Conservation (phyloP, 1,284 basidiomycete species). For the Fomes fomentarius region DNA sequence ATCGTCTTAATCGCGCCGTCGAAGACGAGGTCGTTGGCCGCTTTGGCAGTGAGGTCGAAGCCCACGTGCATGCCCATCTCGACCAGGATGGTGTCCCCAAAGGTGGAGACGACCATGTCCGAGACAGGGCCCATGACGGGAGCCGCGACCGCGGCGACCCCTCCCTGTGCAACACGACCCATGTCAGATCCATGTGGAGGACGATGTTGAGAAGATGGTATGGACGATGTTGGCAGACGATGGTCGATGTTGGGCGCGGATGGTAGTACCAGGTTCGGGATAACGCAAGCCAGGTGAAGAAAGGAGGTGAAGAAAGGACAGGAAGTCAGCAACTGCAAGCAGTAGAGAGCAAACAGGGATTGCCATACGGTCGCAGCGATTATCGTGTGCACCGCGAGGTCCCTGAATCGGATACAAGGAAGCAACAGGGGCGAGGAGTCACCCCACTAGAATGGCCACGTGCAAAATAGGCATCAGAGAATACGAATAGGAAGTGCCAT, state of each 20-base stretch:
- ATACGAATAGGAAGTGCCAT: background rate
- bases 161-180: slow-evolving; percentile 45
- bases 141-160: slow-evolving; percentile 58
- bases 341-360: background rate
- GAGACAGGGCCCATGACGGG: slow-evolving; percentile 59
- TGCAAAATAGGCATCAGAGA: background rate
- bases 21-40: slow-evolving; percentile 58
- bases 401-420: slow-evolving; percentile 68
- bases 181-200: background rate
- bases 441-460: slow-evolving; percentile 49
- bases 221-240: too few species aligned
- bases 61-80: slow-evolving; percentile 57
- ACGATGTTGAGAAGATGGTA: background rate
- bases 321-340: slow-evolving; percentile 6
- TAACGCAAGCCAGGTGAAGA: background rate
- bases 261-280: background rate
- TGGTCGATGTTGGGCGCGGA: background rate
- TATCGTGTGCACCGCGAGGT: slow-evolving; percentile 62
- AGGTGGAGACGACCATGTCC: slow-evolving; percentile 50
- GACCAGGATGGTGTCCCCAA: slow-evolving; percentile 60
- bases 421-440: slow-evolving; percentile 65
- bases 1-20: slow-evolving; percentile 51
- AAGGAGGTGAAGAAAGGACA: background rate
- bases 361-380: slow-evolving; percentile 59
- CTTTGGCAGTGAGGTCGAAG: slow-evolving; percentile 52